phyloP scores from a whole-genome alignment of 2,329 filamentous ascomycete species.

The Aspergillus fumigatiaffinis region DNA sequence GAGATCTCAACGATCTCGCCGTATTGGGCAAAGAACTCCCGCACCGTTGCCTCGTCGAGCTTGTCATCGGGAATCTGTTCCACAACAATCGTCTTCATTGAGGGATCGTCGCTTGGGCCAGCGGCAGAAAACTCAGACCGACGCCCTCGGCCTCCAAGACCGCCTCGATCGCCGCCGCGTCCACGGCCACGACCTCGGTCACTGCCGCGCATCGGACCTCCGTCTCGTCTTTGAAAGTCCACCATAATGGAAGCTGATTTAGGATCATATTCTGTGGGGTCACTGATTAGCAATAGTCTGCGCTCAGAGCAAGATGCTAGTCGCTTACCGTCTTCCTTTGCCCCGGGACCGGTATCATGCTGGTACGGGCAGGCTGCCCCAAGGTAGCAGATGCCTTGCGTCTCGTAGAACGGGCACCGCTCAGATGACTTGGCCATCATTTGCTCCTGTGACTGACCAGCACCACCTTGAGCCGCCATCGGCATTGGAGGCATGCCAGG shows the following conservation, averaged over 20 bases:
- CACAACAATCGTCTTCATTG: constrained; percentile 55
- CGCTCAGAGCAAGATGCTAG: background rate
- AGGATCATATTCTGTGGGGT: constrained; percentile 50
- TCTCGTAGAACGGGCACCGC: constrained; percentile 56
- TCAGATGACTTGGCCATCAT: constrained; percentile 32
- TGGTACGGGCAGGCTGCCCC: constrained; percentile 56
- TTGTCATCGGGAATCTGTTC: constrained; percentile 59
- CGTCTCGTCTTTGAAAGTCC: constrained; percentile 25
- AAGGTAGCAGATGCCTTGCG: constrained; percentile 54
- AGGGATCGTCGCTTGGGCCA: constrained; percentile 51
- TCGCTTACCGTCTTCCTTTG: constrained; percentile 36
- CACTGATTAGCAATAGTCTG: constrained; percentile 3
- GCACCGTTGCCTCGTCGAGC: constrained; percentile 51
- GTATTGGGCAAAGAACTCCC: constrained; percentile 57
- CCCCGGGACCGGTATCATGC: constrained; percentile 46
- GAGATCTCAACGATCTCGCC: constrained; percentile 53
- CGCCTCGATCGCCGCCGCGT: constrained; percentile 43
- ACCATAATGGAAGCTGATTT: constrained; percentile 45
- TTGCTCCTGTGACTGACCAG: constrained; percentile 26
- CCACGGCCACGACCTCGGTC: constrained; percentile 36
- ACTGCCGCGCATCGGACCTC: constrained; percentile 22
- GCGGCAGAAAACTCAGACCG: constrained; percentile 53
- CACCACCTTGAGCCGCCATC: constrained; percentile 22
- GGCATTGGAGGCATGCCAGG: constrained; percentile 45
- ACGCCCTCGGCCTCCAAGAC: constrained; percentile 35